Evolutionary conservation across 352 stramenopile genomes (phyloP).

Genomic region (Phytophthora pinifolia): DNA sequence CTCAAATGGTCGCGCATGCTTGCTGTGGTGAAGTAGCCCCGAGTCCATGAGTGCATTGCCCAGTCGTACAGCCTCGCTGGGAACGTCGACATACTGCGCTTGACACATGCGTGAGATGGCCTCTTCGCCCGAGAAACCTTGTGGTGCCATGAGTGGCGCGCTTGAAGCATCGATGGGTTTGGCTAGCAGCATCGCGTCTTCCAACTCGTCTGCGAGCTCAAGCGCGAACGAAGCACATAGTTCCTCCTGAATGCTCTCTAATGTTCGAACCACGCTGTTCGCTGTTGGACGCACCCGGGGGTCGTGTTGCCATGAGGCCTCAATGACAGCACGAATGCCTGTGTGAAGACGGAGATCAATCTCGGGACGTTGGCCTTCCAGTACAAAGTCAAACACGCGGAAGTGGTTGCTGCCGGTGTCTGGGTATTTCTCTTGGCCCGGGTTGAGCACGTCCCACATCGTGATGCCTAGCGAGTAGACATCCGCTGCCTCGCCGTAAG

Average conservation of each 20-base stretch:
- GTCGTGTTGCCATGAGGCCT: slow-evolving; percentile 45
- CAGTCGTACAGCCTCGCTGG: slow-evolving; percentile 51
- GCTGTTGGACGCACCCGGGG: slow-evolving; percentile 43
- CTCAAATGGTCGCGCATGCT: slow-evolving; percentile 50
- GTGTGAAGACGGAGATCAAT: slow-evolving; percentile 37
- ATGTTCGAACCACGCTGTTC: slow-evolving; percentile 39
- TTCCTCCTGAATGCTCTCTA: slow-evolving; percentile 55
- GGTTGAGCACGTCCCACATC: slow-evolving; percentile 73
- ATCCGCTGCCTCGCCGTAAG: slow-evolving; percentile 67
- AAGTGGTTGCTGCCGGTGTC: slow-evolving; percentile 53
- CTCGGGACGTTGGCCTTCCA: slow-evolving; percentile 47
- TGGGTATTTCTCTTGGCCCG: slow-evolving; percentile 52
- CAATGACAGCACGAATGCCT: slow-evolving; percentile 41
- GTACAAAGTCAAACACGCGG: slow-evolving; percentile 51
- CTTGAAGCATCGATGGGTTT: slow-evolving; percentile 35
- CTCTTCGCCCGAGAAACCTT: slow-evolving; percentile 43
- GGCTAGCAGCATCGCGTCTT: slow-evolving; percentile 32
- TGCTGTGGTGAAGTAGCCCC: slow-evolving; percentile 52
- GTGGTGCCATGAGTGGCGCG: slow-evolving; percentile 21
- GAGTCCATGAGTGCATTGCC: slow-evolving; percentile 69
- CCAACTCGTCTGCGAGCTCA: slow-evolving; percentile 41
- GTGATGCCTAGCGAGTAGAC: slow-evolving; percentile 76
- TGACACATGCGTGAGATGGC: slow-evolving; percentile 42
- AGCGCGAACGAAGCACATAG: slow-evolving; percentile 40
- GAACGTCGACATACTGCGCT: slow-evolving; percentile 40